Evolutionary conservation across 2,329 filamentous ascomycete genomes (phyloP).

Genomic region (Verticillium dahliae): DNA sequence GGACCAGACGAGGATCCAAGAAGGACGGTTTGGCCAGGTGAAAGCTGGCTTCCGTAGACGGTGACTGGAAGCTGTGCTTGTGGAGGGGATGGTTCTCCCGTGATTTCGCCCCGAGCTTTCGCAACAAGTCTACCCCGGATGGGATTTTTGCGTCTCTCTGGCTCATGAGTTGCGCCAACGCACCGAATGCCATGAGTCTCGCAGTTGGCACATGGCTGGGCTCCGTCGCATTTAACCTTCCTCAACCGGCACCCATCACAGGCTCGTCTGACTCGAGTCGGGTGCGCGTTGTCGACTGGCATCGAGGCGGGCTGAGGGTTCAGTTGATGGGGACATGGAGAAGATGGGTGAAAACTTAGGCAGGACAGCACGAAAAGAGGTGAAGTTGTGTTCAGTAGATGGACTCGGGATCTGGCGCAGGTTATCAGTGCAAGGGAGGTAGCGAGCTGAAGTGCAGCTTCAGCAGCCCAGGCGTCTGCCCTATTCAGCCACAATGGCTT

Average conservation of each 20-base stretch:
- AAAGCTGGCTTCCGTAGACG: background rate
- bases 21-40: background rate
- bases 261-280: conserved; percentile 11
- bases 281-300: background rate
- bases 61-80: background rate
- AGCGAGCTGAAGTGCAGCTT: too few species aligned
- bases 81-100: background rate
- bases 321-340: background rate
- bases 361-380: too few species aligned
- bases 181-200: conserved; percentile 22
- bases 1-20: background rate
- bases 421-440: too few species aligned
- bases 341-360: background rate
- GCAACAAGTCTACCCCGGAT: background rate
- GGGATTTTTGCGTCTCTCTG: conserved; percentile 1
- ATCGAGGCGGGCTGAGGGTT: background rate
- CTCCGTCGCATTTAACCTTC: conserved; percentile 29
- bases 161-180: background rate
- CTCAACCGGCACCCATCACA: conserved; percentile 31
- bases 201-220: conserved; percentile 27
- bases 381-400: too few species aligned
- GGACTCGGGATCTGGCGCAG: too few species aligned
- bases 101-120: background rate
- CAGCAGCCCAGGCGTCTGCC: too few species aligned
- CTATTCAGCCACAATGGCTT: too few species aligned